Evolutionary conservation across 2,329 filamentous ascomycete species (phyloP), one percentile per base, ranked within the genome.

Genomic region (Fusarium oxysporum): DNA sequence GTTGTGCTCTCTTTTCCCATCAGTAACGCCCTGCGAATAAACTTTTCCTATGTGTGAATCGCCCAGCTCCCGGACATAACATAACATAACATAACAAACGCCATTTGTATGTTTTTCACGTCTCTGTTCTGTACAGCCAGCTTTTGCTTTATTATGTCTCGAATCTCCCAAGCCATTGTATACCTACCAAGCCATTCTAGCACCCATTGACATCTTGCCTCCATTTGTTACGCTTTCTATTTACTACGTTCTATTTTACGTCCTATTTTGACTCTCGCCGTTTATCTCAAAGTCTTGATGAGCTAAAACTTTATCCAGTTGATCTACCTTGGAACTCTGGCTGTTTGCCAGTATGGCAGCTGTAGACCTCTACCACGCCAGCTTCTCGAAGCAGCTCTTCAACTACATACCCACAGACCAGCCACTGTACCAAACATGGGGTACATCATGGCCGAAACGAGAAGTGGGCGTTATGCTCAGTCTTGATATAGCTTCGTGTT

Each of bases 401-500:
- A 60, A 40, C 47, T 48, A 19, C 35, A n/a, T 45, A 28, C 33
- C 12, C 35, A 51, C n/a, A 48, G 47, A 28, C 35, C 50, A 43
- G 5, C n/a, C 48, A 23, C 4, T 37, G 5, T 60, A 64, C 30
- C 37, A 44, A 37, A 33, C 25, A 40, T 72, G 68, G 71, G 30
- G 33, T 14, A 12, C 40, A 6, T 43, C 61, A 11, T 62, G 73
- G 47, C 64, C 71, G 2, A 50, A 32, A 3, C 63, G 45, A 2
- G 75, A 77, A 47, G 47, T 44, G n/a, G 43, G 45, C 33, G 67
- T 80, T 19, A 60, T 75, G 19, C 73, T 78, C 40, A 44, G 60
- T 10, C 58, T 80, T 23, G 60, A 79, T 9, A 60, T 56, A 4
- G 33, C 78, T 9, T 81, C 82, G 9, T 50, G 83, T 14, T 72